A percentile compares a stretch with the other conserved stretches of the same genome.
These are phyloP conservation scores for Paracamarosporium sp. DNA, from an alignment of 2,329 filamentous ascomycete species.

Conservation along the genomic window DNA sequence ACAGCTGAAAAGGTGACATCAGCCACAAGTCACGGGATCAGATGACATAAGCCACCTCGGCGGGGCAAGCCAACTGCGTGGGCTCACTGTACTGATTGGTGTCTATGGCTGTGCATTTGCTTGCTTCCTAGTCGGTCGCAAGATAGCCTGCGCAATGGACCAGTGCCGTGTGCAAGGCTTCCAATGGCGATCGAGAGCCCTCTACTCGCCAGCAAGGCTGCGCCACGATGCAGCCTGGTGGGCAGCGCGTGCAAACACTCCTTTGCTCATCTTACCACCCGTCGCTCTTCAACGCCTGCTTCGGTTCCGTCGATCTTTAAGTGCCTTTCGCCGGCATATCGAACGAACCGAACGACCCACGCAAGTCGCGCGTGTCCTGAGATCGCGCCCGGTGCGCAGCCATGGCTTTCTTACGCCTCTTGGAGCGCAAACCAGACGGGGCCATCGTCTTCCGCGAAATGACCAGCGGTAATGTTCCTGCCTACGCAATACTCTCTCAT, in stretches of 20 bases:
- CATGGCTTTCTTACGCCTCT: slow-evolving; percentile 18
- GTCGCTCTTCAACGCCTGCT: slow-evolving; percentile 12
- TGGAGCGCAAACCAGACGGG: slow-evolving; percentile 17
- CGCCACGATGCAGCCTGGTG: slow-evolving; percentile 20
- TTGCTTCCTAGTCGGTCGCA: too few relatives aligned
- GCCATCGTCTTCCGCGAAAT: slow-evolving; percentile 16
- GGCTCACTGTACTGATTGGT: too few relatives aligned
- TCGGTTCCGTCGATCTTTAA: slow-evolving; percentile 10
- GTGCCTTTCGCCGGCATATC: slow-evolving; percentile 10
- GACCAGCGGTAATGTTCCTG: slow-evolving; percentile 24
- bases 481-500: slow-evolving; percentile 16
- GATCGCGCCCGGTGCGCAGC: slow-evolving; percentile 10
- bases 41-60: neutral
- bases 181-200: too few relatives aligned
- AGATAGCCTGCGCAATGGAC: too few relatives aligned
- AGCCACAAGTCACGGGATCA: neutral
- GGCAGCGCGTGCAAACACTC: slow-evolving; percentile 17
- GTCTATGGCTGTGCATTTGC: too few relatives aligned
- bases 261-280: slow-evolving; percentile 5
- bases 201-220: slow-evolving; percentile 9
- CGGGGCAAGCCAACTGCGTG: neutral
- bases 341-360: slow-evolving; percentile 15
- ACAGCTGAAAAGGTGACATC: neutral
- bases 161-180: too few relatives aligned
- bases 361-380: slow-evolving; percentile 13